Evolutionary conservation across 495 filamentous ascomycete species (phyloP).

Genomic region (Podospora pseudocomata): DNA sequence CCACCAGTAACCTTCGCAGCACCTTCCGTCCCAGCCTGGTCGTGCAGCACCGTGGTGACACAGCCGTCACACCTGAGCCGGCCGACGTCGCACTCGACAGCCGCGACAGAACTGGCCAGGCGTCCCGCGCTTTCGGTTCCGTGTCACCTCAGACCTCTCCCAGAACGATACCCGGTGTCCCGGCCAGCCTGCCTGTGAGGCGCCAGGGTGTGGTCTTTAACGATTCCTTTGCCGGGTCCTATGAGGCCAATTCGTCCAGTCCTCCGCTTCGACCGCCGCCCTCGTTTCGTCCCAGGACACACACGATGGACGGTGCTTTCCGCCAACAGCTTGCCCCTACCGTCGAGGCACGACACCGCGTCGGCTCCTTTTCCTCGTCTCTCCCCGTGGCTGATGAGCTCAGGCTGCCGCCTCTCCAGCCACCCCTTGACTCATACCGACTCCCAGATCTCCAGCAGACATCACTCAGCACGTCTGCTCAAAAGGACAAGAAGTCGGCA

Average conservation of each 20-base stretch:
- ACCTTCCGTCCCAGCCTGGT: constrained; percentile 22
- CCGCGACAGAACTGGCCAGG: constrained; percentile 26
- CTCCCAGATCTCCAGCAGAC: constrained; percentile 35
- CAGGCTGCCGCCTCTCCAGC: constrained; percentile 30
- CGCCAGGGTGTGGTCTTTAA: constrained; percentile 53
- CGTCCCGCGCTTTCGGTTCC: constrained; percentile 32
- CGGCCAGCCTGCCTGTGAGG: constrained; percentile 26
- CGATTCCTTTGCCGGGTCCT: constrained; percentile 42
- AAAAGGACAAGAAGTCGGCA: constrained; percentile 44
- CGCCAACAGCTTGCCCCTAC: constrained; percentile 41
- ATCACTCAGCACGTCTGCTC: constrained; percentile 18
- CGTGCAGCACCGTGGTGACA: constrained; percentile 38
- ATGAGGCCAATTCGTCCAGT: constrained; percentile 40
- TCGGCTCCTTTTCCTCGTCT: constrained; percentile 54
- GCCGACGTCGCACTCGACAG: constrained; percentile 30
- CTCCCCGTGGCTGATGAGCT: constrained; percentile 40
- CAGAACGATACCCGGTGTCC: constrained; percentile 39
- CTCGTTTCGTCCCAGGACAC: constrained; percentile 48
- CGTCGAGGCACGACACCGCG: constrained; percentile 44
- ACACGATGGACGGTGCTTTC: constrained; percentile 50
- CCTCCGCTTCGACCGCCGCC: constrained; percentile 31
- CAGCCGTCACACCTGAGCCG: constrained; percentile 54
- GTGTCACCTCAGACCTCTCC: constrained; percentile 44
- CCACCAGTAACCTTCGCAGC: constrained; percentile 28
- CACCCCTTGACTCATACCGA: constrained; percentile 41